Percentiles rank a stretch among this genome's conserved stretches.
Evolutionary conservation across 2,329 filamentous ascomycete genomes (phyloP).

Genomic region (Epichloe elymi): DNA sequence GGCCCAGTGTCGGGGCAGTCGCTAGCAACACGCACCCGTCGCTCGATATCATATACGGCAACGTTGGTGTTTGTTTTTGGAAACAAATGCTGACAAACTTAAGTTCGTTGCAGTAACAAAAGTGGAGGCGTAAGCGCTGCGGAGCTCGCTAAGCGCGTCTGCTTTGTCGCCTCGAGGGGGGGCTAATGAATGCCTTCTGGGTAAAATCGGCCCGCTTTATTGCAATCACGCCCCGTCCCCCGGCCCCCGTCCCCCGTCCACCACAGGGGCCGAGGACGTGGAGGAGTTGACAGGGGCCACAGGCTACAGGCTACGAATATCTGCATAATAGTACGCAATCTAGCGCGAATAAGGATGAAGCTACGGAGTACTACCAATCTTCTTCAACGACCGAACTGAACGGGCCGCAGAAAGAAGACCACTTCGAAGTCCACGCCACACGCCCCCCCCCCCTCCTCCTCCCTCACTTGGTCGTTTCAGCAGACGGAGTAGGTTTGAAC

Average conservation of each 20-base stretch:
- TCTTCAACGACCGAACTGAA: no score
- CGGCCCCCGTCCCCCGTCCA: no score
- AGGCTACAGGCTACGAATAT: no score
- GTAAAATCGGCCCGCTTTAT: not conserved
- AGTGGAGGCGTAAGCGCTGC: not conserved
- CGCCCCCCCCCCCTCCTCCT: not conserved
- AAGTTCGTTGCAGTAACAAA: not conserved
- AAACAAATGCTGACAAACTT: not conserved
- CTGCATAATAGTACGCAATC: no score
- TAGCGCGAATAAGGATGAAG: no score
- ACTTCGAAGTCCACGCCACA: no score
- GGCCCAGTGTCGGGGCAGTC: not conserved
- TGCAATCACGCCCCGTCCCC: not conserved
- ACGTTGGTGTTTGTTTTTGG: not conserved
- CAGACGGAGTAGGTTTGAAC: not conserved
- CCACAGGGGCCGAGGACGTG: no score
- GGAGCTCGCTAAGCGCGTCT: slow-evolving; percentile 4
- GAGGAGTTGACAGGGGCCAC: no score
- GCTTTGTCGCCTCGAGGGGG: not conserved
- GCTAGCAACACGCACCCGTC: not conserved
- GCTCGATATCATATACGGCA: not conserved
- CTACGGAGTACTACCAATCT: no score
- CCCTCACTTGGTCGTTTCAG: not conserved
- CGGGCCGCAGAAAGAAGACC: no score
- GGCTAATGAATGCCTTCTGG: not conserved